Conservation (phyloP, 2,329 filamentous ascomycete species). For the Colletotrichum sublineola region DNA sequence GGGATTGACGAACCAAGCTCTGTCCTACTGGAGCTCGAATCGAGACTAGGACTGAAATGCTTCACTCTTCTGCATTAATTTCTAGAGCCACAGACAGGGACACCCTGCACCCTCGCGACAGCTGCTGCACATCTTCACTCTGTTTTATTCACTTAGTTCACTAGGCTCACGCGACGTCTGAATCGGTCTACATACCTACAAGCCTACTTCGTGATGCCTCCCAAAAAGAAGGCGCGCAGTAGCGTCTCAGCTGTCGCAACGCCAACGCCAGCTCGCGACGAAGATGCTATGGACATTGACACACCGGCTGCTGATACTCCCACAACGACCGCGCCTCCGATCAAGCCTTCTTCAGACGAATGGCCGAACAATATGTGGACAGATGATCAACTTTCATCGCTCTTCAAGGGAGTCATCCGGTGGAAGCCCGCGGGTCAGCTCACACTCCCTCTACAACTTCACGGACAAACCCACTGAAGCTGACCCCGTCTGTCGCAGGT, state of each 20-base stretch:
- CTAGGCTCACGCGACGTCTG: background rate
- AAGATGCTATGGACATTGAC: conserved; percentile 73
- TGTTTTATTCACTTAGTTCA: background rate
- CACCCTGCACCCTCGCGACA: background rate
- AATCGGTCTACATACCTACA: background rate
- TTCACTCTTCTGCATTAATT: conserved; percentile 1
- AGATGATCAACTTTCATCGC: conserved; percentile 91
- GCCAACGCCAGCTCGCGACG: conserved; percentile 65
- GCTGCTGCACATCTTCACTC: background rate
- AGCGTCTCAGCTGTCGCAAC: conserved; percentile 68
- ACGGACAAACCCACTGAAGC: conserved; percentile 42
- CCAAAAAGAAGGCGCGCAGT: conserved; percentile 75
- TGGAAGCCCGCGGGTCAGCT: conserved; percentile 92
- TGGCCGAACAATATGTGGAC: conserved; percentile 83
- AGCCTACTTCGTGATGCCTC: conserved; percentile 67
- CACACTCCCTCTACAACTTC: background rate
- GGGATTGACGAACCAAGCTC: conserved; percentile 14
- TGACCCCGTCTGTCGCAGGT: conserved; percentile 62
- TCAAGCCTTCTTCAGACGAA: conserved; percentile 55
- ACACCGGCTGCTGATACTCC: conserved; percentile 67
- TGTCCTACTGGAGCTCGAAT: conserved; percentile 9
- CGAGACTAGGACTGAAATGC: background rate
- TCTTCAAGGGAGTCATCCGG: conserved; percentile 92
- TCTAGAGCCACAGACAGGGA: background rate
- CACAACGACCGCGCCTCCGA: conserved; percentile 54